A percentile compares a stretch with the other conserved stretches of the same genome.
Evolutionary conservation across 306 rosid genomes (phyloP).

Genomic region (Prunus kanzakura): DNA sequence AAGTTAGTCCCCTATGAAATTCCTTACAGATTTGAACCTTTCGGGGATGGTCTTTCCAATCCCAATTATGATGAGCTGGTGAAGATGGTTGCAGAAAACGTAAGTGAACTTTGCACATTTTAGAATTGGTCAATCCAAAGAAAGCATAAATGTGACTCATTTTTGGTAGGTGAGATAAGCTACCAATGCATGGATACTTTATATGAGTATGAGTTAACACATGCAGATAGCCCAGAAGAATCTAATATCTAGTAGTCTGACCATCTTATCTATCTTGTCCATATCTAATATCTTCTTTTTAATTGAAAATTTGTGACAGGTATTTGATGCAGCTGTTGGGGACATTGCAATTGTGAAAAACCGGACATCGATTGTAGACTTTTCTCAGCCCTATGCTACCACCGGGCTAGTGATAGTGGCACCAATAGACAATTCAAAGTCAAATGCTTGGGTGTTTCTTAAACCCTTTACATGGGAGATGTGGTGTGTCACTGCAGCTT

Average conservation of each 20-base stretch:
- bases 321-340: slow-evolving; percentile 89
- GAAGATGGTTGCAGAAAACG: slow-evolving; percentile 55
- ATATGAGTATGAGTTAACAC: slow-evolving; percentile 4
- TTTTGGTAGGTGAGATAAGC: slow-evolving; percentile 1
- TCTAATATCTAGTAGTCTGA: not conserved
- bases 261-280: not conserved
- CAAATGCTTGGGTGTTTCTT: slow-evolving; percentile 91
- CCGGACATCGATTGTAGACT: slow-evolving; percentile 75
- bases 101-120: slow-evolving; percentile 36
- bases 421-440: slow-evolving; percentile 46
- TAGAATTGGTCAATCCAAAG: slow-evolving; percentile 1
- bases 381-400: slow-evolving; percentile 89
- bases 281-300: not conserved
- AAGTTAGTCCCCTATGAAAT: slow-evolving; percentile 69
- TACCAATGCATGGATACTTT: slow-evolving; percentile 15
- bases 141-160: not conserved
- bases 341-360: slow-evolving; percentile 90
- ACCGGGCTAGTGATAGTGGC: slow-evolving; percentile 92
- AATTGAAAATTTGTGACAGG: slow-evolving; percentile 43
- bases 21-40: slow-evolving; percentile 64
- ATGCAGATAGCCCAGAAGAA: not conserved
- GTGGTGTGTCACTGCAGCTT: slow-evolving; percentile 77
- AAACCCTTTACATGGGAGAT: slow-evolving; percentile 80
- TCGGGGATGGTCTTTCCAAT: slow-evolving; percentile 73
- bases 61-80: slow-evolving; percentile 72